Conservation (phyloP, 73 alveolate species). For the Paramecium caudatum region DNA sequence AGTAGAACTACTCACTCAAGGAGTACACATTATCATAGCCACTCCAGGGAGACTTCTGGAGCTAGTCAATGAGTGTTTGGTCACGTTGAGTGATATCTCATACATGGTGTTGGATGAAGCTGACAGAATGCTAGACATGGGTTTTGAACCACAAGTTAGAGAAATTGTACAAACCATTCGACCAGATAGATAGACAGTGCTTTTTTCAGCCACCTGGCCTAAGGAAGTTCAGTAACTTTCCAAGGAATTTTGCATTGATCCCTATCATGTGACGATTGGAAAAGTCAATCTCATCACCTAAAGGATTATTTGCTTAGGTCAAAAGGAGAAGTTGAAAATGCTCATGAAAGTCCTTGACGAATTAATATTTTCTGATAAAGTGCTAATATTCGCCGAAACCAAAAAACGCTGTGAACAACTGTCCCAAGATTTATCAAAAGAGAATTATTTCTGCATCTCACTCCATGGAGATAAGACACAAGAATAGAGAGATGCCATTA, state of each 20-base stretch:
- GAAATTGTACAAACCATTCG: slow-evolving; percentile 79
- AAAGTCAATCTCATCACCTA: slow-evolving; percentile 67
- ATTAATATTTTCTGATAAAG: slow-evolving; percentile 76
- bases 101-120: slow-evolving; percentile 89
- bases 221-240: slow-evolving; percentile 82
- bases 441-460: slow-evolving; percentile 79
- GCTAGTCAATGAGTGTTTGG: slow-evolving; percentile 78
- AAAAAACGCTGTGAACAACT: slow-evolving; percentile 90
- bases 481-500: slow-evolving; percentile 82
- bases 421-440: slow-evolving; percentile 76
- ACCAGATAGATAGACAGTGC: slow-evolving; percentile 83
- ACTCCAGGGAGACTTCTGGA: slow-evolving; percentile 88
- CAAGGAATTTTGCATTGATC: slow-evolving; percentile 79
- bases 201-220: slow-evolving; percentile 90
- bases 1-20: slow-evolving; percentile 77
- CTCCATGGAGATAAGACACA: slow-evolving; percentile 95
- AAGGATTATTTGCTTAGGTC: slow-evolving; percentile 17
- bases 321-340: slow-evolving; percentile 85
- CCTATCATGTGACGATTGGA: slow-evolving; percentile 81
- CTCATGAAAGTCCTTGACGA: slow-evolving; percentile 67
- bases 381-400: slow-evolving; percentile 89
- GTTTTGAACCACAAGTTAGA: slow-evolving; percentile 87
- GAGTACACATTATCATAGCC: slow-evolving; percentile 86
- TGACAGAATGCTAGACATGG: slow-evolving; percentile 89
- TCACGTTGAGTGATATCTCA: slow-evolving; percentile 78